Conservation (phyloP, 2,329 filamentous ascomycete species). For the Coniochaeta sp. region DNA sequence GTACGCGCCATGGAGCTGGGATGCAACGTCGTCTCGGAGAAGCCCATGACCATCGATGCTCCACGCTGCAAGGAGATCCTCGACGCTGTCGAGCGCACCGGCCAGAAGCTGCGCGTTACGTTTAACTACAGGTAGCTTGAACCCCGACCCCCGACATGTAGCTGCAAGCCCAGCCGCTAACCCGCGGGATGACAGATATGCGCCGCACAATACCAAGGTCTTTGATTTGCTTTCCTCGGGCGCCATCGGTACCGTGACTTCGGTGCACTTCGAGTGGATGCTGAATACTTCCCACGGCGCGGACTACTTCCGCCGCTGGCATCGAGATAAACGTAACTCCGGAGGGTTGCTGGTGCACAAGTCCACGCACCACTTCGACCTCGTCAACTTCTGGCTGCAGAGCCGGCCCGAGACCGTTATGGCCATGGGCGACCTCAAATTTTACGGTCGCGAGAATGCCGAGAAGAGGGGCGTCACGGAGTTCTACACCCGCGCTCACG, state of each 20-base stretch:
- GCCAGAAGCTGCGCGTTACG: conserved; percentile 43
- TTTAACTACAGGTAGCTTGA: conserved; percentile 54
- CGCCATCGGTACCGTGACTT: conserved; percentile 48
- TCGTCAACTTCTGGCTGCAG: conserved; percentile 56
- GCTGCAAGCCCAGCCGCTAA: neutral
- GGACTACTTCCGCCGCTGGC: conserved; percentile 58
- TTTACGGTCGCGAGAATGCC: conserved; percentile 56
- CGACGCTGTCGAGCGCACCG: conserved; percentile 42
- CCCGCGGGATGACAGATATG: conserved; percentile 14
- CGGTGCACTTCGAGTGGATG: conserved; percentile 58
- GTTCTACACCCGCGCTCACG: conserved; percentile 44
- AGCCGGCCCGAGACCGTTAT: conserved; percentile 48
- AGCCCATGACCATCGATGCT: conserved; percentile 58
- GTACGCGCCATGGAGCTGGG: conserved; percentile 51
- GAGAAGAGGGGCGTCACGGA: conserved; percentile 42
- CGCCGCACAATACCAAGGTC: conserved; percentile 57
- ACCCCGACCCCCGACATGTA: neutral
- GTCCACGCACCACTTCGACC: conserved; percentile 56
- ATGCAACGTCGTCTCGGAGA: conserved; percentile 55
- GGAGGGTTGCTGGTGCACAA: conserved; percentile 56
- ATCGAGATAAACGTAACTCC: conserved; percentile 52
- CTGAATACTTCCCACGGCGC: conserved; percentile 55
- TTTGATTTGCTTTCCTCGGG: conserved; percentile 45
- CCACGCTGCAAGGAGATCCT: conserved; percentile 47
- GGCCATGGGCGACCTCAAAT: conserved; percentile 49